These are phyloP conservation scores for Sphaerobolus stellatus DNA, from an alignment of 1,284 basidiomycete species.

Conservation along the genomic window DNA sequence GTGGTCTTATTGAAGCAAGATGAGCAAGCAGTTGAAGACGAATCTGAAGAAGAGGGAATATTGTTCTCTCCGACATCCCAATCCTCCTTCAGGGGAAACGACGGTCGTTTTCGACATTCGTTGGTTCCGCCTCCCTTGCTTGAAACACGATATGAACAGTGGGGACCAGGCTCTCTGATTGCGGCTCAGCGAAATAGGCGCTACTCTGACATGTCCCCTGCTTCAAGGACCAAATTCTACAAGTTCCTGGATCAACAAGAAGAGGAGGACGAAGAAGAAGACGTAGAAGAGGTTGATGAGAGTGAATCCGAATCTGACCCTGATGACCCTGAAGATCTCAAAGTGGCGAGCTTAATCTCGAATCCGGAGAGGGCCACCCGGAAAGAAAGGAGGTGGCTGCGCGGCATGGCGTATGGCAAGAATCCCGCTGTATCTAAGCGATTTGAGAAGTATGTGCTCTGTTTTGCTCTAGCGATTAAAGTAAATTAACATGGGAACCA, in stretches of 20 bases:
- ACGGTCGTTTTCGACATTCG: neutral
- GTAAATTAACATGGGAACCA: constrained; percentile 32
- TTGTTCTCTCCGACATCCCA: neutral
- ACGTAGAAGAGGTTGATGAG: constrained; percentile 20
- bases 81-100: neutral
- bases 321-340: constrained; percentile 42
- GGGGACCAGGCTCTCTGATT: neutral
- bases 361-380: constrained; percentile 82
- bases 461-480: too few species aligned
- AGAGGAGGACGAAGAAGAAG: constrained; percentile 5
- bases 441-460: constrained; percentile 61
- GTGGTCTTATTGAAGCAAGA: constrained; percentile 9
- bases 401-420: constrained; percentile 80
- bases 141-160: neutral
- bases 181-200: constrained; percentile 4
- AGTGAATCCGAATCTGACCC: constrained; percentile 48
- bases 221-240: neutral
- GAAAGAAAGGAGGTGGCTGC: constrained; percentile 75
- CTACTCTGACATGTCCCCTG: constrained; percentile 9
- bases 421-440: constrained; percentile 57
- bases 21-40: constrained; percentile 22
- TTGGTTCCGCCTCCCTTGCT: constrained; percentile 1
- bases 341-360: constrained; percentile 63
- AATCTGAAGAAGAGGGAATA: constrained; percentile 31
- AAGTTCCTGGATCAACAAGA: neutral